These are phyloP conservation scores for Penicillium sp. DNA, from an alignment of 2,329 filamentous ascomycete genomes.

Conservation along the genomic window DNA sequence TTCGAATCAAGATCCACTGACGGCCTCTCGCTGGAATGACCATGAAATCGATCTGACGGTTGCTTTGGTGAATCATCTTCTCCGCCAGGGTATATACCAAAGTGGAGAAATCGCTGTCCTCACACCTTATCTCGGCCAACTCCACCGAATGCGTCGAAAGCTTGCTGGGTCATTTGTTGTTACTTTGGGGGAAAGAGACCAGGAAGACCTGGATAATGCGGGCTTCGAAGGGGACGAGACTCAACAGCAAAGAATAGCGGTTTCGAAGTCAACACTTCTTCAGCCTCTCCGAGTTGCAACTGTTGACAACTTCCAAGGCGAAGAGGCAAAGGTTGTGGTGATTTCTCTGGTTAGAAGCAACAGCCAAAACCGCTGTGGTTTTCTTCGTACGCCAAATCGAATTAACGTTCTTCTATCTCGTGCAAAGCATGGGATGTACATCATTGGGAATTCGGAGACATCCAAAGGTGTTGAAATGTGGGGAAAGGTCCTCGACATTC, in stretches of 20 bases:
- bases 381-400: constrained; percentile 65
- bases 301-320: constrained; percentile 76
- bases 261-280: constrained; percentile 46
- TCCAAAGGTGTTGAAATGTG: constrained; percentile 64
- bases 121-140: constrained; percentile 60
- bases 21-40: constrained; percentile 50
- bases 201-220: constrained; percentile 52
- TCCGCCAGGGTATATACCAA: constrained; percentile 64
- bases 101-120: constrained; percentile 67
- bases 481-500: constrained; percentile 57
- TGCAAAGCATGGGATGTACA: constrained; percentile 68
- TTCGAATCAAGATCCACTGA: constrained; percentile 24
- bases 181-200: constrained; percentile 63
- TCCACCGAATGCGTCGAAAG: constrained; percentile 47
- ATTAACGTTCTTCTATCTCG: constrained; percentile 70
- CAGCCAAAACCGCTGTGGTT: constrained; percentile 58
- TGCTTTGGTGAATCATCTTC: constrained; percentile 64
- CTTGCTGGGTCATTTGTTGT: constrained; percentile 57
- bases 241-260: constrained; percentile 5
- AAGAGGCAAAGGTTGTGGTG: constrained; percentile 71
- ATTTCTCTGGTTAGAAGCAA: constrained; percentile 74
- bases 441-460: constrained; percentile 67
- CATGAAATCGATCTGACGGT: constrained; percentile 65
- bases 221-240: constrained; percentile 35
- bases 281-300: constrained; percentile 61